These are phyloP conservation scores for Odontarrhena argentea DNA, from an alignment of 345 rosid genomes.

Conservation along the genomic window DNA sequence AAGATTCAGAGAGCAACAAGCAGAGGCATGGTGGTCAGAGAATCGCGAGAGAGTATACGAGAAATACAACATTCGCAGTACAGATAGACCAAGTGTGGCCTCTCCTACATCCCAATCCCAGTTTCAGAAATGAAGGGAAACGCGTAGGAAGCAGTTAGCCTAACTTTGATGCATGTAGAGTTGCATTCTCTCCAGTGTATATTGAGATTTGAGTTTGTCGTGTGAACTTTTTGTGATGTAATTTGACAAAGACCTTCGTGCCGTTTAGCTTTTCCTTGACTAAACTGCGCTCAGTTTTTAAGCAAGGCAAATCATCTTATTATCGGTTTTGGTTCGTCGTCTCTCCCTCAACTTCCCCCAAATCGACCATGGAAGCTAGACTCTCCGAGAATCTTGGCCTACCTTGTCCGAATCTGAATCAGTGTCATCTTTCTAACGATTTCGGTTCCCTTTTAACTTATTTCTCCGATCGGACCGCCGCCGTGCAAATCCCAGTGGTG, in stretches of 20 bases:
- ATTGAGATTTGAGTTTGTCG: conserved; percentile 28
- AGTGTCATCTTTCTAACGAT: conserved; percentile 26
- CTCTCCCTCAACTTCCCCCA: background rate
- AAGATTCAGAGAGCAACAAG: conserved; percentile 95
- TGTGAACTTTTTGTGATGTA: background rate
- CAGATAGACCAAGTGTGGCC: conserved; percentile 61
- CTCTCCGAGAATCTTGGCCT: conserved; percentile 50
- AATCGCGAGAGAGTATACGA: conserved; percentile 92
- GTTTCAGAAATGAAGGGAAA: conserved; percentile 28
- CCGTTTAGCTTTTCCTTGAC: conserved; percentile 2
- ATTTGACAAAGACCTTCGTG: background rate
- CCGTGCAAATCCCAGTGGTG: conserved; percentile 31
- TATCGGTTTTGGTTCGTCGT: background rate
- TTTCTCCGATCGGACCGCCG: conserved; percentile 42
- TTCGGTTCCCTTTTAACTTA: conserved; percentile 42
- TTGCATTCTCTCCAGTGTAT: conserved; percentile 10
- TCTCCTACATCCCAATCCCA: conserved; percentile 30
- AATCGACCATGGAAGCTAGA: conserved; percentile 51
- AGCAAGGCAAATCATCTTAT: background rate
- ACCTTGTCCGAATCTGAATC: conserved; percentile 39
- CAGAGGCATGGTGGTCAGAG: conserved; percentile 97
- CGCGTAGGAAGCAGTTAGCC: conserved; percentile 24
- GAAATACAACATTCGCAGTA: conserved; percentile 72
- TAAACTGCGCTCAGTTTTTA: conserved; percentile 15
- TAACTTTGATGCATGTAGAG: conserved; percentile 3